A percentile compares a stretch with the other conserved stretches of the same genome.
Evolutionary conservation across 768 basidiomycete genomes (phyloP).

Genomic region (Hygrophoropsis aurantiaca): DNA sequence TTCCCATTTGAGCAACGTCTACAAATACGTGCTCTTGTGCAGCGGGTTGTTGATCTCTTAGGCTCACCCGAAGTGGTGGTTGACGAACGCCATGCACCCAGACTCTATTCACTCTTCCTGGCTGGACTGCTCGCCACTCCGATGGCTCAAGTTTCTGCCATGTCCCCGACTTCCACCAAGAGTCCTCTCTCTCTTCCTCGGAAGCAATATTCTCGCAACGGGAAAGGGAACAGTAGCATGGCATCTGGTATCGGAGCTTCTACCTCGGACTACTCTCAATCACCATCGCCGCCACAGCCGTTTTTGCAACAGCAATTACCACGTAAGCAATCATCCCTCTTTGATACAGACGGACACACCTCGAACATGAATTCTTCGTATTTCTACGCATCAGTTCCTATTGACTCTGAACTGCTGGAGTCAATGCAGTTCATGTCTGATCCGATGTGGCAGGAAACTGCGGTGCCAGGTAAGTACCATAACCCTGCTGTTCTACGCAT

Average conservation of each 20-base stretch:
- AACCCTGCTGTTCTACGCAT: neutral
- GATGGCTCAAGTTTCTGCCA: constrained; percentile 29
- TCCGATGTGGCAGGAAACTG: constrained; percentile 55
- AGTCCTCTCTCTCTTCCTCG: constrained; percentile 14
- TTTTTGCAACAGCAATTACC: constrained; percentile 9
- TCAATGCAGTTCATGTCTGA: constrained; percentile 60
- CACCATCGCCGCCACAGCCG: constrained; percentile 36
- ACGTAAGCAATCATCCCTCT: too few relatives aligned
- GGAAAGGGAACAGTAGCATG: constrained; percentile 9
- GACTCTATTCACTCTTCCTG: constrained; percentile 78
- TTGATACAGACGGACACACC: constrained; percentile 16
- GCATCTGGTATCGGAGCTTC: constrained; percentile 4
- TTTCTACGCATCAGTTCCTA: constrained; percentile 53
- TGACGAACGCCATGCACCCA: constrained; percentile 80
- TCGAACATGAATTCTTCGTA: constrained; percentile 31
- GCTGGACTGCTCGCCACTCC: constrained; percentile 67
- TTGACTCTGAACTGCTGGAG: constrained; percentile 60
- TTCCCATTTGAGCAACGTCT: constrained; percentile 56
- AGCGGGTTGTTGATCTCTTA: constrained; percentile 65
- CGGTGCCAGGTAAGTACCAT: constrained; percentile 48
- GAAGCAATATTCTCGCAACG: constrained; percentile 8
- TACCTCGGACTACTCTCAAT: constrained; percentile 34
- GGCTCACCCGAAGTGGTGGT: constrained; percentile 70
- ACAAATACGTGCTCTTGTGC: constrained; percentile 63
- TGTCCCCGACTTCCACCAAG: constrained; percentile 15